Evolutionary conservation across 805 yeast species (phyloP).

Genomic region (Candida pseudoglaebosa): DNA sequence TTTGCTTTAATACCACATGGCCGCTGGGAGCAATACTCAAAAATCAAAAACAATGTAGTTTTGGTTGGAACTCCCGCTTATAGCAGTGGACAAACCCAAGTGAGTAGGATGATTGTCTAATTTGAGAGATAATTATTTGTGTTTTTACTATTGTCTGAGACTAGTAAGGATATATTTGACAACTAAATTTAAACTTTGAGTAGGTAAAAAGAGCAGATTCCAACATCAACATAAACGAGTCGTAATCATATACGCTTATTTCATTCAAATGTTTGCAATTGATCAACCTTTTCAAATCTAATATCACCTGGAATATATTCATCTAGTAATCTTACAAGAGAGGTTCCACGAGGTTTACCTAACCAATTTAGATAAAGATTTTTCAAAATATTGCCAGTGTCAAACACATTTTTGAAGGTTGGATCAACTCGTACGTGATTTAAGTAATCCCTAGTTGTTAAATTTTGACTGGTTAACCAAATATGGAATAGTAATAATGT

Average conservation of each 20-base stretch:
- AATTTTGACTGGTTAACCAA: constrained; percentile 49
- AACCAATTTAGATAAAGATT: constrained; percentile 37
- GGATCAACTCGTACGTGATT: constrained; percentile 36
- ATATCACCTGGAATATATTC: constrained; percentile 20
- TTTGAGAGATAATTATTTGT: too few relatives aligned
- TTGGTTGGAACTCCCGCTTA: not conserved
- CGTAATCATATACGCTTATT: not conserved
- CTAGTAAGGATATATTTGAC: not conserved
- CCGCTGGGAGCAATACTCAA: not conserved
- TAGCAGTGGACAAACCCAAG: not conserved
- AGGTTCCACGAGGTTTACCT: constrained; percentile 26
- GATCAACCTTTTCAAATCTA: constrained; percentile 21
- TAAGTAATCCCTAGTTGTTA: constrained; percentile 73
- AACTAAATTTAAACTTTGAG: too few relatives aligned
- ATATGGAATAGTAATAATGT: constrained; percentile 52
- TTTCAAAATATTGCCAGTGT: constrained; percentile 17
- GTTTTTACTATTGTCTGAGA: not conserved
- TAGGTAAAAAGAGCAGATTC: too few relatives aligned
- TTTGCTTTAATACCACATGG: too few relatives aligned
- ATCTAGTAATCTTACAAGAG: constrained; percentile 17
- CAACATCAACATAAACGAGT: not conserved
- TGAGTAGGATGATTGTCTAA: not conserved
- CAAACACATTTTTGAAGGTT: constrained; percentile 30
- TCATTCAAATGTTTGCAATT: constrained; percentile 13
- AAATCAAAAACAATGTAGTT: not conserved